Conservation (phyloP, 2,329 filamentous ascomycete genomes). For the Sporothrix schenckii region DNA sequence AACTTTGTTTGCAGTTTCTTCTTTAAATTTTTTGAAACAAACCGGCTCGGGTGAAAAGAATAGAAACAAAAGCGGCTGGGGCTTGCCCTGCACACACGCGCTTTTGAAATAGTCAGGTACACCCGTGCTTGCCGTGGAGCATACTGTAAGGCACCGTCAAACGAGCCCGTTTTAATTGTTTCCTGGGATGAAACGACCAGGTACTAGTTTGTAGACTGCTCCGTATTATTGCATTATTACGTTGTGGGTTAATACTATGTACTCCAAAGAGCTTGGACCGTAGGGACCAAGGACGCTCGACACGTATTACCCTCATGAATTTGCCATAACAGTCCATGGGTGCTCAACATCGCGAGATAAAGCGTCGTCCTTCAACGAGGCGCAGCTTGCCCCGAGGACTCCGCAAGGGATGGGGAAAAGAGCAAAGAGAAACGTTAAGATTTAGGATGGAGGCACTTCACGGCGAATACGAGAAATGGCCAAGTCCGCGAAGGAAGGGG, state of each 20-base stretch:
- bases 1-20: background rate
- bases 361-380: conserved; percentile 13
- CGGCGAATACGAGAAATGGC: conserved; percentile 14
- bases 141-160: background rate
- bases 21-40: background rate
- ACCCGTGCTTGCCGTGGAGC: conserved; percentile 7
- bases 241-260: background rate
- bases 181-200: conserved; percentile 23
- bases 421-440: background rate
- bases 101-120: background rate
- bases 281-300: background rate
- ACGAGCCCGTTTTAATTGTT: background rate
- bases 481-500: background rate
- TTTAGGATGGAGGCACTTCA: conserved; percentile 8
- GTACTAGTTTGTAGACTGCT: background rate
- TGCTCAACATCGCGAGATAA: background rate
- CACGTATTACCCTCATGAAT: background rate
- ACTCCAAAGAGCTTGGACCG: background rate
- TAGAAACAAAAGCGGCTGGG: background rate
- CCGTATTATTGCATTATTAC: too few species aligned
- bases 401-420: conserved; percentile 9
- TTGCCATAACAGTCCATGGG: background rate
- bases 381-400: conserved; percentile 12
- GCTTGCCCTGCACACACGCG: background rate
- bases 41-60: conserved; percentile 5